Evolutionary conservation across 495 filamentous ascomycete species (phyloP).

Genomic region (Penicillium desertorum): DNA sequence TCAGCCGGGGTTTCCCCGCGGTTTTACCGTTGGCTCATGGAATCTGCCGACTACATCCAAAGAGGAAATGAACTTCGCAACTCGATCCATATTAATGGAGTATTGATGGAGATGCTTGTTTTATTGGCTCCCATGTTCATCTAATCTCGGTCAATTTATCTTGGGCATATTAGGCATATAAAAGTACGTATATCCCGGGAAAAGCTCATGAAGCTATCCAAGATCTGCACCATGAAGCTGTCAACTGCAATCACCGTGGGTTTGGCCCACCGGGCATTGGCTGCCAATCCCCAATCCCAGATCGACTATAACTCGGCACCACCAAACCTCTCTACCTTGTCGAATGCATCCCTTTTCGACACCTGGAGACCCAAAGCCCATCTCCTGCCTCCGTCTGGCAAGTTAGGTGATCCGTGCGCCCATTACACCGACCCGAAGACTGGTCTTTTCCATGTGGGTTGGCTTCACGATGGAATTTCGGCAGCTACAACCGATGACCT

Average conservation of each 20-base stretch:
- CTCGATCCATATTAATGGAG: background rate
- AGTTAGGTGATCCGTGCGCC: slow-evolving; percentile 24
- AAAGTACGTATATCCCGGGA: background rate
- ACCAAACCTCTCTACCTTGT: slow-evolving; percentile 21
- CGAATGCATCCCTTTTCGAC: slow-evolving; percentile 19
- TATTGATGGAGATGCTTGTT: background rate
- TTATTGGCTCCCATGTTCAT: background rate
- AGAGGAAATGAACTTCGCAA: slow-evolving; percentile 11
- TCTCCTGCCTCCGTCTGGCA: slow-evolving; percentile 19
- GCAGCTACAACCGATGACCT: slow-evolving; percentile 21
- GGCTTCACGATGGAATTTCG: slow-evolving; percentile 22
- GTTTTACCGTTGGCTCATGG: slow-evolving; percentile 8
- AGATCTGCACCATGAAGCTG: slow-evolving; percentile 3
- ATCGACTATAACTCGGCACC: slow-evolving; percentile 22
- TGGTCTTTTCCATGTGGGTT: slow-evolving; percentile 27
- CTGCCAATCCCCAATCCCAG: slow-evolving; percentile 1
- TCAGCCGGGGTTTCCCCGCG: slow-evolving; percentile 9
- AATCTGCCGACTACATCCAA: slow-evolving; percentile 3
- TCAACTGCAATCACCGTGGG: slow-evolving; percentile 1
- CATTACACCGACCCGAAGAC: slow-evolving; percentile 26
- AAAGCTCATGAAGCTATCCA: no score
- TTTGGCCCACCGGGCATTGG: background rate
- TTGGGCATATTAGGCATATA: background rate
- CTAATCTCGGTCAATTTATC: slow-evolving; percentile 1
- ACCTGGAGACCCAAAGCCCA: slow-evolving; percentile 26